These are phyloP conservation scores for Isatis tinctoria DNA, from an alignment of 345 rosid species.

Conservation along the genomic window DNA sequence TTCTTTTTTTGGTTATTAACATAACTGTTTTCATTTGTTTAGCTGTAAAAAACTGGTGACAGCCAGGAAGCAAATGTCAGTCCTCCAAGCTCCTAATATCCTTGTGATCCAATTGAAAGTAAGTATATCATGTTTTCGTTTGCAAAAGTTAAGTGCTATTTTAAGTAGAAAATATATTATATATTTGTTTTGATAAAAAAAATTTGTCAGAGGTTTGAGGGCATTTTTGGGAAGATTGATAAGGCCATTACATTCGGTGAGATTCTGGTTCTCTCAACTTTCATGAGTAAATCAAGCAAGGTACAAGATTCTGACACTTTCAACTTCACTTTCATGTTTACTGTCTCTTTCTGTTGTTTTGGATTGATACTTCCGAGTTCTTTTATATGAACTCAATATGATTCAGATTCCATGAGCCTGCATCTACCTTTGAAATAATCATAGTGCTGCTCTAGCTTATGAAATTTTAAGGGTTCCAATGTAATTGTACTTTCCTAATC, in stretches of 20 bases:
- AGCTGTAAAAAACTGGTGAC: constrained; percentile 94
- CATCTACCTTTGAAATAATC: neutral
- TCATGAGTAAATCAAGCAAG: constrained; percentile 90
- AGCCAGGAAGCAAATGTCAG: constrained; percentile 95
- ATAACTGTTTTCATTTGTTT: constrained; percentile 35
- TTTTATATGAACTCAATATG: neutral
- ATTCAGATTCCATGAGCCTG: neutral
- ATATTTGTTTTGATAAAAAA: neutral
- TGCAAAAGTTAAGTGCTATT: neutral
- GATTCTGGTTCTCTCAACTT: constrained; percentile 68
- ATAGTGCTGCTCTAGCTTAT: constrained; percentile 1
- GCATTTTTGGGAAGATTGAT: constrained; percentile 80
- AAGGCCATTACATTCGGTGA: constrained; percentile 75
- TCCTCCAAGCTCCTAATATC: constrained; percentile 84
- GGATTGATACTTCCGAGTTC: neutral
- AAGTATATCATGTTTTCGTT: constrained; percentile 10
- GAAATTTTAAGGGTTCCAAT: neutral
- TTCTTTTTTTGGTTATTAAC: neutral
- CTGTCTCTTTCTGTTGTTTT: neutral
- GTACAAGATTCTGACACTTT: constrained; percentile 38
- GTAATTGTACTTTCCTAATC: neutral
- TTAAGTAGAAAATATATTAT: neutral
- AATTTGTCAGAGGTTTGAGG: constrained; percentile 77
- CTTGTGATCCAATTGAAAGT: constrained; percentile 97
- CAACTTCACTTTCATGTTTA: neutral